A percentile compares a stretch with the other conserved stretches of the same genome.
phyloP scores from a whole-genome alignment of 75 land plant species.

The Chamaecyparis obtusa region DNA sequence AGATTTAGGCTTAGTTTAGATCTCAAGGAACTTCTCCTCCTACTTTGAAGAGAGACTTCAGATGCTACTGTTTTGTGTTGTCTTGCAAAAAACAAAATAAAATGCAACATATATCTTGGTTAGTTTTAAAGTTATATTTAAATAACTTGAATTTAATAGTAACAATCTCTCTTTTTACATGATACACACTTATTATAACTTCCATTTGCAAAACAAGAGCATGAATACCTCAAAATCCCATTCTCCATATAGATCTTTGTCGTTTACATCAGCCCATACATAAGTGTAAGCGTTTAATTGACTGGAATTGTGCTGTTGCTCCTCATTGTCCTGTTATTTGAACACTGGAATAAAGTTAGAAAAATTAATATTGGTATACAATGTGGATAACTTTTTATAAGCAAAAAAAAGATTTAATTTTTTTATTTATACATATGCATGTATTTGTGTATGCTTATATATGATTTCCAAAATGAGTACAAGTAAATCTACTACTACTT shows the following conservation, averaged over 20 bases:
- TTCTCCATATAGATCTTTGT: constrained; percentile 15
- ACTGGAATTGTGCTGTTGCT: background rate
- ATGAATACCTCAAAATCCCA: constrained; percentile 15
- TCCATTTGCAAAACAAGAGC: background rate
- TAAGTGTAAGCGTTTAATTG: constrained; percentile 9
- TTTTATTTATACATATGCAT: background rate
- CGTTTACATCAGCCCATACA: constrained; percentile 7
- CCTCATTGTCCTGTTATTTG: background rate
- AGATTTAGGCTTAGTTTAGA: too few species aligned
- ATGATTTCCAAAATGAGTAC: background rate
- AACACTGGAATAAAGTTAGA: background rate
- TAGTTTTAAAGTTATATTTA: background rate
- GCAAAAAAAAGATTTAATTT: background rate
- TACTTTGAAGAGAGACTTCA: too few species aligned
- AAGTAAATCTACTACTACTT: background rate
- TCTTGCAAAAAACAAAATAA: too few species aligned
- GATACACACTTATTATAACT: background rate
- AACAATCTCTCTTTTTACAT: background rate
- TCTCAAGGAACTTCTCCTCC: too few species aligned
- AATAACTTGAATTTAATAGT: background rate
- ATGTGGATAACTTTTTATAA: background rate
- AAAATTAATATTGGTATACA: background rate
- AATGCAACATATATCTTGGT: background rate
- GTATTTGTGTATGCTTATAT: background rate
- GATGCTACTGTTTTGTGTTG: too few species aligned